Percentiles rank a stretch among this genome's conserved stretches.
phyloP scores from a whole-genome alignment of 169 alveolate genomes.

The Plasmodium vinckei region DNA sequence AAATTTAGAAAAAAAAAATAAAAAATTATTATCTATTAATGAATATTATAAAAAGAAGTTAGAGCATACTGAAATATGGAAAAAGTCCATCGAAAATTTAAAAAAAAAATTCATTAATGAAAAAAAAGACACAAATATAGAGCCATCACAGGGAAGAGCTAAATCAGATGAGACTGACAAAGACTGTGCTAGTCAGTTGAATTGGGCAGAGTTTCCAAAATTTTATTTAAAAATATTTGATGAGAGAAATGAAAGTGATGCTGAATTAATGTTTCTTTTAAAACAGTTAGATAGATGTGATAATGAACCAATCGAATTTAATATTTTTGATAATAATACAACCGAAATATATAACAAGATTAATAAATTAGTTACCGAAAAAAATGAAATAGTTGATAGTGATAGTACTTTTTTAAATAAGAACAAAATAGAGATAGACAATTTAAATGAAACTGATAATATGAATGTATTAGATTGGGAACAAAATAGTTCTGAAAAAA shows the following conservation, averaged over 20 bases:
- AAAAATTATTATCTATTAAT: conserved; percentile 24
- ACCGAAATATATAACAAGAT: too few relatives aligned
- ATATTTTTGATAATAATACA: not conserved
- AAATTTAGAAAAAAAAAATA: conserved; percentile 21
- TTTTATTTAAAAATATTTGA: conserved; percentile 15
- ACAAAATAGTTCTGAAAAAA: not conserved
- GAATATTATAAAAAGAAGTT: conserved; percentile 53
- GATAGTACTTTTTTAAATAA: too few relatives aligned
- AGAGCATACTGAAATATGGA: conserved; percentile 47
- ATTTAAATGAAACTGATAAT: too few relatives aligned
- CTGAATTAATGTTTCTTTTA: conserved; percentile 39
- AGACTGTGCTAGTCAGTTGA: too few relatives aligned
- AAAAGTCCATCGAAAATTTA: conserved; percentile 4
- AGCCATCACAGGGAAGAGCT: not conserved
- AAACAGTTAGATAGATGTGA: conserved; percentile 25
- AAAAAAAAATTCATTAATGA: not conserved
- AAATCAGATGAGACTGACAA: not conserved
- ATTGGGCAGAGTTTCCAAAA: conserved; percentile 25
- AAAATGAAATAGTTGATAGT: too few relatives aligned
- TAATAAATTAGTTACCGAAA: too few relatives aligned
- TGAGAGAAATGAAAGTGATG: conserved; percentile 38
- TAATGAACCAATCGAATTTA: not conserved
- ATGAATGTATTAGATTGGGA: too few relatives aligned
- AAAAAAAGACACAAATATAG: not conserved
- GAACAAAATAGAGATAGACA: too few relatives aligned